Evolutionary conservation across 225 moss, liverwort and hornwort species (phyloP).

Genomic region (Thuidium tamariscinum): DNA sequence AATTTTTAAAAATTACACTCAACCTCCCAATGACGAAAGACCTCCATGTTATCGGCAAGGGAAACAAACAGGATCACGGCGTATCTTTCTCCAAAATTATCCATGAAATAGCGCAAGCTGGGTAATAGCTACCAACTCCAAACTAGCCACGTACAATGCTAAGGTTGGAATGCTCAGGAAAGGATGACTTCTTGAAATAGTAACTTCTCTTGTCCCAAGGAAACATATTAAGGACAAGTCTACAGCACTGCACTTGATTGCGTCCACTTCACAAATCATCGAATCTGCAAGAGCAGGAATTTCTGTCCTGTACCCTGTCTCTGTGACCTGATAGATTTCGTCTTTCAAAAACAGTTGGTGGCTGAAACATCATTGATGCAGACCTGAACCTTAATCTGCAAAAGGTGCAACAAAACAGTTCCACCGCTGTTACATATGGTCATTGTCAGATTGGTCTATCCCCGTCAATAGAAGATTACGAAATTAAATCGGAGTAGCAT

Average conservation of each 20-base stretch:
- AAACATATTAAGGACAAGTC: not conserved
- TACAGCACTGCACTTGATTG: not conserved
- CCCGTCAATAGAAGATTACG: not conserved
- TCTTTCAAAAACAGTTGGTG: not conserved
- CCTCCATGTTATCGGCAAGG: not conserved
- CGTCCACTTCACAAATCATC: not conserved
- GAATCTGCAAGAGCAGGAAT: not conserved
- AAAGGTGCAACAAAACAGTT: not conserved
- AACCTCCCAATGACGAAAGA: not conserved
- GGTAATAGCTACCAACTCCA: not conserved
- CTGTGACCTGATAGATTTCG: not conserved
- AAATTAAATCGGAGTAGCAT: not conserved
- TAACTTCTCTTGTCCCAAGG: not conserved
- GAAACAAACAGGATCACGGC: not conserved
- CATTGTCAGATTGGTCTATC: not conserved
- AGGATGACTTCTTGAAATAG: not conserved
- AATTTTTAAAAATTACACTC: not conserved
- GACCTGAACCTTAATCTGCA: slow-evolving; percentile 2
- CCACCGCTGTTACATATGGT: not conserved
- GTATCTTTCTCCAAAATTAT: not conserved
- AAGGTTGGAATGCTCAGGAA: not conserved
- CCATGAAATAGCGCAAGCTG: not conserved
- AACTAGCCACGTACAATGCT: not conserved
- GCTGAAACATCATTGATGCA: not conserved
- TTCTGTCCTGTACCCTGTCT: not conserved